phyloP scores from a whole-genome alignment of 169 alveolate species.

The Plasmodium fragile region DNA sequence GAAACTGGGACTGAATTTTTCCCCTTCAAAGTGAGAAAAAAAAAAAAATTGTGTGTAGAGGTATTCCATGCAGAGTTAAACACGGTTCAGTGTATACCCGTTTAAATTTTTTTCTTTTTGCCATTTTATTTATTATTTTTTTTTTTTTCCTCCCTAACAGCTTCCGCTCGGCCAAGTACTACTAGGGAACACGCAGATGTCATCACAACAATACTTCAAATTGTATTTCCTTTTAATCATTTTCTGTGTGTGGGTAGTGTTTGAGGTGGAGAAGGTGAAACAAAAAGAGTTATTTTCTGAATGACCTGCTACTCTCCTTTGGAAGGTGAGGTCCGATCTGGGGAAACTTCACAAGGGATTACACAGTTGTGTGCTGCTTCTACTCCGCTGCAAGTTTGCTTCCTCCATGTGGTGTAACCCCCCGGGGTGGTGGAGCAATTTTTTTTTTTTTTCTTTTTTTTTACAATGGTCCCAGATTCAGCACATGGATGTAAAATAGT shows the following conservation, averaged over 20 bases:
- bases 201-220: conserved; percentile 73
- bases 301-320: not conserved
- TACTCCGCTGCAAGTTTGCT: not conserved
- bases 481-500: not conserved
- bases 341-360: not conserved
- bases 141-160: conserved; percentile 7
- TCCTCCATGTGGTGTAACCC: not conserved
- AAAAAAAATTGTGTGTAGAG: not conserved
- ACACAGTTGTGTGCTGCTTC: not conserved
- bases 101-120: no score
- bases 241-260: not conserved
- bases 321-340: not conserved
- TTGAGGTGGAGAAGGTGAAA: not conserved
- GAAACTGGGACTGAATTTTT: conserved; percentile 29
- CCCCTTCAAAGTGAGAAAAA: conserved; percentile 13
- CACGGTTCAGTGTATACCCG: not conserved
- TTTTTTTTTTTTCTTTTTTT: no score
- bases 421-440: not conserved
- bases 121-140: not conserved
- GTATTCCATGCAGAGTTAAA: not conserved
- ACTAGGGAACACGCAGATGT: conserved; percentile 64
- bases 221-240: conserved; percentile 53
- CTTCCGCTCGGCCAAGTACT: conserved; percentile 16
- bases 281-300: not conserved
- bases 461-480: not conserved